Base-by-base conservation (phyloP, 345 rosid genomes). In the Noccaea bulbosa region DNA sequence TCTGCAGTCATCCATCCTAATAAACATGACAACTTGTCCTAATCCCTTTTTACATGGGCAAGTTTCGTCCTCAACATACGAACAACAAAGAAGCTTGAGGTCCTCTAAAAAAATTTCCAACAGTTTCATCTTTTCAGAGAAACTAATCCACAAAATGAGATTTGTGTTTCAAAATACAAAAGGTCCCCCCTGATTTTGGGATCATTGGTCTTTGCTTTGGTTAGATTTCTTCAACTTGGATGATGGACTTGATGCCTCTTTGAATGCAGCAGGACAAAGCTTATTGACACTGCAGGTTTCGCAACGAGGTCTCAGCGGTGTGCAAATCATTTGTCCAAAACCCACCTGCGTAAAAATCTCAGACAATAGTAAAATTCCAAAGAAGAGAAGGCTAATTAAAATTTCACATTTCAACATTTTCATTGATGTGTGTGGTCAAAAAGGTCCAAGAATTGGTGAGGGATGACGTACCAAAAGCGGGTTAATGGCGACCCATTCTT, bases 231-330 rank as follows among this genome's bases (percentile, higher is more conserved):
- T 91, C 45, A 51, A 55, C 82, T 87, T 83, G 51, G 96, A 77
- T 63, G 82, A 76, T 5, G 88, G 88, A 44, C 80, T 83, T 51
- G 89, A 70, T 61, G 76, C 55, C 80, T 93, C 96, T 87, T 84
- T 86, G 69, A 89, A 94, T 22, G 97, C 99, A 74, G 97, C 87
- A 40, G 99, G 99, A 56, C 99, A 94, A 10, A 81, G 60, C 80
- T 81, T 79, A 3, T 67, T 81, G 24, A 91, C 68, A 60, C 77
- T 65, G 75, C 99, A 94, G 24, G 76, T 56, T 67, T 80, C 87
- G 24, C 99, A 89, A 12, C 76, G 86, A 69, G 99, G 97, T 74
- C 92, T 81, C 7, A 88, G 57, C 0, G 99, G 99, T 63, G 97
- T 88, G 67, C 97, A 91, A 41, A 94, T 85, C 57, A 78, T 94